A percentile compares a stretch with the other conserved stretches of the same genome.
phyloP scores from a whole-genome alignment of 257 asterid genomes.

The Penstemon davidsonii region DNA sequence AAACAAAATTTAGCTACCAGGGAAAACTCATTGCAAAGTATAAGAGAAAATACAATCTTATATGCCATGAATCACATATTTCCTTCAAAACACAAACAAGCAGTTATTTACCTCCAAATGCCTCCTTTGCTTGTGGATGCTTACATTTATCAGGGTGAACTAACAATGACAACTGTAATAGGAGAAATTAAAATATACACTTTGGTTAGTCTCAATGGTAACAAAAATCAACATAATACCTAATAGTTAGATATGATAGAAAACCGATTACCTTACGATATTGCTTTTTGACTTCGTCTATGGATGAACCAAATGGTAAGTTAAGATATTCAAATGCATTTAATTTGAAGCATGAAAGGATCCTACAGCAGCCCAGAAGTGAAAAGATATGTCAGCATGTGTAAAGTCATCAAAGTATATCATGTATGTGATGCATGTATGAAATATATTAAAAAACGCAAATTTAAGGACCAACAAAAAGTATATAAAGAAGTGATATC shows the following conservation, averaged over 20 bases:
- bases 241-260: not conserved
- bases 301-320: slow-evolving; percentile 73
- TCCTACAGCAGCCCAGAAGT: slow-evolving; percentile 53
- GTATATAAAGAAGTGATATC: not conserved
- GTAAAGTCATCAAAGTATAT: not conserved
- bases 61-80: slow-evolving; percentile 20
- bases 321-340: slow-evolving; percentile 94
- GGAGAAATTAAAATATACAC: slow-evolving; percentile 25
- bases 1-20: slow-evolving; percentile 12
- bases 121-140: slow-evolving; percentile 98
- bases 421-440: not conserved
- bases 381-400: slow-evolving; percentile 27
- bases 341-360: slow-evolving; percentile 95
- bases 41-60: slow-evolving; percentile 19
- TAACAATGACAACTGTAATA: slow-evolving; percentile 78
- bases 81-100: slow-evolving; percentile 23
- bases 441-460: slow-evolving; percentile 2
- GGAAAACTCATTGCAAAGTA: not conserved
- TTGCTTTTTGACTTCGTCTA: slow-evolving; percentile 78
- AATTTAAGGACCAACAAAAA: slow-evolving; percentile 13
- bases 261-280: slow-evolving; percentile 77
- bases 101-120: slow-evolving; percentile 75
- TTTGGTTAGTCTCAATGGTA: slow-evolving; percentile 14
- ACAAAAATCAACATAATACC: slow-evolving; percentile 12
- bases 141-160: slow-evolving; percentile 99